Base-by-base conservation (phyloP, 2,329 filamentous ascomycete genomes). In the Colletotrichum musicola region DNA sequence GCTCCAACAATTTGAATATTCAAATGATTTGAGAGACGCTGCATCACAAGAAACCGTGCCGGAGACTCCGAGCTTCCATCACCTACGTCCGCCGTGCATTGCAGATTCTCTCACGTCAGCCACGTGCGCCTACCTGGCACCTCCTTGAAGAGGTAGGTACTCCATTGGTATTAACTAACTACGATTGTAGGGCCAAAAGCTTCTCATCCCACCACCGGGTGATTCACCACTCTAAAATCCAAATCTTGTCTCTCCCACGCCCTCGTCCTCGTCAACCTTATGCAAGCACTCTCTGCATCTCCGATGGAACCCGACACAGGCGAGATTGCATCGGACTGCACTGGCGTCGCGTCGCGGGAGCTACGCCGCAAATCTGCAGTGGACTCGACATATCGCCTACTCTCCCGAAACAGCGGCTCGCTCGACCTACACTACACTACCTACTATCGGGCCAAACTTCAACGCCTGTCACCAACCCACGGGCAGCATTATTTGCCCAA, bases 111-210 rank as follows among this genome's bases (percentile, higher is more conserved):
- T 22, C 30, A 50, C 44, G n/a, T 64, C 61, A 51, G 35, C 54
- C 47, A 55, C 57, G 63, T 65, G 63, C 44, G 18, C 57, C 38
- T 47, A 18, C 57, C 30, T 10, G 30, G 30, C 30, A 35, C 7
- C 30, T 10, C 30, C 30, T 35, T 35, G 30, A 10, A 10, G 10
- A 35, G 30, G 30, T 35, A 35, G 20, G 20, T 22, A 22, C 20
- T 22, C 20, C 27, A 10, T 35, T 9, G 7, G 10, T 3, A 35
- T 3, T 35, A 10, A 35, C 30, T 3, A 35, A 9, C 7, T 10
- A 35, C 30, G 3, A 35, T 10, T 35, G 30, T 6, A 35, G 13
- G 16, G 13, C 12, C 35, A 49, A 25, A 62, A 25, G 59, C 35
- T 53, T 61, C 27, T 44, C 27, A 40, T 40, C 46, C 46, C 30